These are phyloP conservation scores for Stropharia rugosoannulata DNA, from an alignment of 768 basidiomycete genomes.

Conservation along the genomic window DNA sequence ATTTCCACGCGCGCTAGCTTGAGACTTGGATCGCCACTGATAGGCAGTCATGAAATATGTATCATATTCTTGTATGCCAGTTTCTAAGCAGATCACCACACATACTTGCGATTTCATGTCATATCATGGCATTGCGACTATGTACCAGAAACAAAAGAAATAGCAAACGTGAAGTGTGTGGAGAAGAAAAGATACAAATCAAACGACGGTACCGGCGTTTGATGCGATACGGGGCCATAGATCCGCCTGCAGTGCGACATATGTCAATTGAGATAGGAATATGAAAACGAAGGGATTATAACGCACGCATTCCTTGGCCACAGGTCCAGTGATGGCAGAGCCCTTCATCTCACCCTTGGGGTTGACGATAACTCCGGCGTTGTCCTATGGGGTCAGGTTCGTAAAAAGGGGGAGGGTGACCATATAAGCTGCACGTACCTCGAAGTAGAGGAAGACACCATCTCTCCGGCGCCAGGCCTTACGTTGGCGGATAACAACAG, in stretches of 20 bases:
- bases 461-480: slow-evolving; percentile 98
- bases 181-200: slow-evolving; percentile 28
- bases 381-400: slow-evolving; percentile 52
- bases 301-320: slow-evolving; percentile 99
- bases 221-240: slow-evolving; percentile 99
- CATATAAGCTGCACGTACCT: slow-evolving; percentile 44
- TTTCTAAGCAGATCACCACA: no score
- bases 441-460: slow-evolving; percentile 98
- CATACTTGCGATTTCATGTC: not conserved
- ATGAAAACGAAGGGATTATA: not conserved
- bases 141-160: slow-evolving; percentile 4
- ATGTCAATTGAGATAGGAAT: not conserved
- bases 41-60: no score
- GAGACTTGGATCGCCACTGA: no score
- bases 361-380: slow-evolving; percentile 97
- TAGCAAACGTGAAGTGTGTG: slow-evolving; percentile 2
- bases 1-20: no score
- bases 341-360: slow-evolving; percentile 99
- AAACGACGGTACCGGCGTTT: slow-evolving; percentile 98
- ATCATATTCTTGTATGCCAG: no score
- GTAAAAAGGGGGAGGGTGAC: not conserved
- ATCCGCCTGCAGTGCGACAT: slow-evolving; percentile 66
- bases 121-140: not conserved
- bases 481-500: slow-evolving; percentile 95
- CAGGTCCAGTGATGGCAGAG: slow-evolving; percentile 92